Evolutionary conservation across 1,284 basidiomycete genomes (phyloP), one percentile per base, ranked within the genome.

Genomic region (Puccinia coronata): DNA sequence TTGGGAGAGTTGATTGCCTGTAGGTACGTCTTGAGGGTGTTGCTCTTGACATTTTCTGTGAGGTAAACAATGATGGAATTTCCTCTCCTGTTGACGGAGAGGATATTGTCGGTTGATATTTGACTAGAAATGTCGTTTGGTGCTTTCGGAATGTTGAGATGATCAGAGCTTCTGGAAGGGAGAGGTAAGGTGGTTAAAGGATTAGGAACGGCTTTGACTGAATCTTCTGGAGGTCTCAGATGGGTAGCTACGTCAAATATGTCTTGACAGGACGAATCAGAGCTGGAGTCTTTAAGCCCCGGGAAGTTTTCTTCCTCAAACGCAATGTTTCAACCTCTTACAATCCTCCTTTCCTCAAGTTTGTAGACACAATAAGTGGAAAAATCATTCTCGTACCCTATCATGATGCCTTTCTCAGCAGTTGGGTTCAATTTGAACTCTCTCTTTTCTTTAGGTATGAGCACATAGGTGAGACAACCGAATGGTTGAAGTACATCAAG

Each of bases 361-460:
- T 61, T 61, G 34, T 61, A 61, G 14, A 61, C 28, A 11, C 20
- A 12, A 36, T 61, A 61, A 6, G 6, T 28, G 4, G 59, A 61
- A 28, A 61, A 61, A 28, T 61, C 59, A 31, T 61, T 61, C 34
- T 61, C 25, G n/a, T 61, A 61, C 12, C 59, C 59, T 8, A 61
- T 6, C 14, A 61, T 16, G 11, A 61, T 6, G 11, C 28, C 59
- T 31, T 61, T 34, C 5, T 61, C 34, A 8, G 59, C 25, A 34
- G 25, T 61, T 3, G 59, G 25, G 34, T 3, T 9, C 14, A 61
- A 28, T 61, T 61, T 61, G 59, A 61, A 61, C 8, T 25, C n/a
- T 31, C 25, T 14, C 3, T 6, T 6, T n/a, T 61, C 59, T 31
- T 61, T 14, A 34, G 59, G 59, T 16, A 61, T 61, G 12, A 61